Evolutionary conservation across 2,329 filamentous ascomycete genomes (phyloP).

Genomic region (Lasiodiplodia hormozganensis): DNA sequence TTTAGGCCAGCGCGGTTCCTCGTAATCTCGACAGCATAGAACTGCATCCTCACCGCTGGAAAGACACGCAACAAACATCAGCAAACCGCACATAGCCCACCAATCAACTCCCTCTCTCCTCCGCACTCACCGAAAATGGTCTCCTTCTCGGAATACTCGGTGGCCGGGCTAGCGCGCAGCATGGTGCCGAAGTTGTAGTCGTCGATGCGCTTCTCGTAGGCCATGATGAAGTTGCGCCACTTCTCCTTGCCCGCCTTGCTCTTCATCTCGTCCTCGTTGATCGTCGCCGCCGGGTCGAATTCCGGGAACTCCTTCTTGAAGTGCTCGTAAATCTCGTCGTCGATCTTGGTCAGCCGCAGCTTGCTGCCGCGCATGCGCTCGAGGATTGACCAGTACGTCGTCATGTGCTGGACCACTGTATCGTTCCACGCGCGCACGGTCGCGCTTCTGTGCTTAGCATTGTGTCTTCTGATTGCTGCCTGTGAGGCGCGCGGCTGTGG

Average conservation of each 20-base stretch:
- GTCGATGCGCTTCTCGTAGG: slow-evolving; percentile 92
- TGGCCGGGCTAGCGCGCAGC: slow-evolving; percentile 77
- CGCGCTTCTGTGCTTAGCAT: not conserved
- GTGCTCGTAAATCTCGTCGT: slow-evolving; percentile 93
- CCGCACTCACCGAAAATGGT: slow-evolving; percentile 81
- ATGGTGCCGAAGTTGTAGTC: slow-evolving; percentile 99
- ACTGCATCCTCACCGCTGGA: slow-evolving; percentile 75
- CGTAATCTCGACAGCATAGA: slow-evolving; percentile 79
- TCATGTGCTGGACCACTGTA: slow-evolving; percentile 87
- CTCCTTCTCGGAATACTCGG: slow-evolving; percentile 84
- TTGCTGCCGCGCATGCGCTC: slow-evolving; percentile 88
- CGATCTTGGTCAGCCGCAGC: slow-evolving; percentile 88
- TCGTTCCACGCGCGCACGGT: slow-evolving; percentile 9
- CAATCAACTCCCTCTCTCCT: no score
- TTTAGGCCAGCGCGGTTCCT: slow-evolving; percentile 88
- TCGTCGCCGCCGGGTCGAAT: slow-evolving; percentile 79
- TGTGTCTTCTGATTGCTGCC: not conserved
- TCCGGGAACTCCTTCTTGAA: slow-evolving; percentile 90
- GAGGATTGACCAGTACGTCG: slow-evolving; percentile 96
- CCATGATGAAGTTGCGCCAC: slow-evolving; percentile 94
- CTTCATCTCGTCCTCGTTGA: slow-evolving; percentile 97
- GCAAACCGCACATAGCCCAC: not conserved
- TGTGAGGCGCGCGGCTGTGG: not conserved
- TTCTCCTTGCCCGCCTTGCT: slow-evolving; percentile 92
- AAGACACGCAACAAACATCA: not conserved